Evolutionary conservation across 2,329 filamentous ascomycete species (phyloP).

Genomic region (Fusarium austroafricanum): DNA sequence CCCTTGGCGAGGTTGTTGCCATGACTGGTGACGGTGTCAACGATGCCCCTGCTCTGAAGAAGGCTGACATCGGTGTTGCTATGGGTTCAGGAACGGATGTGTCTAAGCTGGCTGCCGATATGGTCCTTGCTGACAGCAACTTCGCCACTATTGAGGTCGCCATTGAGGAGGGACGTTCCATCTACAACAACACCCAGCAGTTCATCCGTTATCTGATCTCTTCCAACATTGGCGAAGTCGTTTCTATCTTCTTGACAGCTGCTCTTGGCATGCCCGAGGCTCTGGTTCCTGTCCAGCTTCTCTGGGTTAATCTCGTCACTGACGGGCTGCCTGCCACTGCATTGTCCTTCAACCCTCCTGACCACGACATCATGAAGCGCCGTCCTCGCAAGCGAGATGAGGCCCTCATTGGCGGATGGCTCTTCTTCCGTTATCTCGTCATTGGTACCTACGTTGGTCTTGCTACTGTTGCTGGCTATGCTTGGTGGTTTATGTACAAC

Average conservation of each 20-base stretch:
- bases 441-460: conserved; percentile 95
- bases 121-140: conserved; percentile 98
- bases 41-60: conserved; percentile 96
- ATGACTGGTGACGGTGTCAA: conserved; percentile 99
- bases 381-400: conserved; percentile 93
- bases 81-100: conserved; percentile 99
- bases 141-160: conserved; percentile 97
- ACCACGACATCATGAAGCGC: conserved; percentile 97
- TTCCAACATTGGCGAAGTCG: conserved; percentile 98
- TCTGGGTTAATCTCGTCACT: conserved; percentile 99
- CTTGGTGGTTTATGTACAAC: conserved; percentile 99
- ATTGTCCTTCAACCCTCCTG: conserved; percentile 97
- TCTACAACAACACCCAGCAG: conserved; percentile 99
- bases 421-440: conserved; percentile 97
- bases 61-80: conserved; percentile 97
- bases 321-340: conserved; percentile 97
- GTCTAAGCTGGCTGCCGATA: conserved; percentile 94
- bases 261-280: conserved; percentile 98
- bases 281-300: conserved; percentile 93
- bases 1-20: conserved; percentile 91
- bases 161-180: conserved; percentile 95
- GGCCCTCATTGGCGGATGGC: conserved; percentile 90
- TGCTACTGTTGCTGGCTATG: conserved; percentile 95
- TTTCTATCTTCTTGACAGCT: conserved; percentile 98
- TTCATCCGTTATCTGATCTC: conserved; percentile 99